Conservation (phyloP, 2,329 filamentous ascomycete species). For the Xylaria sp. region DNA sequence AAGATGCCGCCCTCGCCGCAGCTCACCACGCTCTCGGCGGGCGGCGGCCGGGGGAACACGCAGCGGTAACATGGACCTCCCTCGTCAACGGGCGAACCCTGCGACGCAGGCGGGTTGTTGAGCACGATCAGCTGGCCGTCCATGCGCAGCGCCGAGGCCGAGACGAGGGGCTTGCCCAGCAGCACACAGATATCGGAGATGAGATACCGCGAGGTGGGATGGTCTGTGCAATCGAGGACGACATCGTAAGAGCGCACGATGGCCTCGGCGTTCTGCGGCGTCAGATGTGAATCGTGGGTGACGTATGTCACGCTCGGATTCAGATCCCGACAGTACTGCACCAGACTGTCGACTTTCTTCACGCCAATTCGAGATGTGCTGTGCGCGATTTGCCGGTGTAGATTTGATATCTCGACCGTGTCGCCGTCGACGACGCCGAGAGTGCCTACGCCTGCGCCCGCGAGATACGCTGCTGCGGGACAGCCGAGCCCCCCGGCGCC, state of each 20-base stretch:
- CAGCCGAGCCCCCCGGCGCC: slow-evolving; percentile 92
- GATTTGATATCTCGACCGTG: slow-evolving; percentile 85
- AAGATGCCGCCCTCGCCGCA: slow-evolving; percentile 95
- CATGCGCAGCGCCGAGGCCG: slow-evolving; percentile 86
- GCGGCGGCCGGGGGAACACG: slow-evolving; percentile 88
- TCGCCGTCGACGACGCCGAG: slow-evolving; percentile 91
- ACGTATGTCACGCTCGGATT: slow-evolving; percentile 78
- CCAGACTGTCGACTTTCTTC: slow-evolving; percentile 83
- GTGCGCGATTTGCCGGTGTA: slow-evolving; percentile 92
- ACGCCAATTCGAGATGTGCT: slow-evolving; percentile 75
- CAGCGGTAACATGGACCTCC: slow-evolving; percentile 94
- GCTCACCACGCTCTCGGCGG: slow-evolving; percentile 81
- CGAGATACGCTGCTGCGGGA: slow-evolving; percentile 91
- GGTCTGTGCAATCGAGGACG: slow-evolving; percentile 94
- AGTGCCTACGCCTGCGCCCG: slow-evolving; percentile 85
- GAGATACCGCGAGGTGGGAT: slow-evolving; percentile 89
- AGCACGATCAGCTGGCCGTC: slow-evolving; percentile 92
- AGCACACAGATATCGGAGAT: slow-evolving; percentile 91
- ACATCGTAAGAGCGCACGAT: slow-evolving; percentile 80
- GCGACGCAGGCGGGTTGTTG: slow-evolving; percentile 77
- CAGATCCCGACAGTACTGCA: slow-evolving; percentile 65
- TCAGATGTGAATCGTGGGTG: slow-evolving; percentile 72
- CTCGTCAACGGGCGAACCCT: slow-evolving; percentile 58
- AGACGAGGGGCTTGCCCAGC: slow-evolving; percentile 81
- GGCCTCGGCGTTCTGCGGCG: slow-evolving; percentile 72